Conservation (phyloP, 768 basidiomycete species). For the Cystofilobasidium capitatum region DNA sequence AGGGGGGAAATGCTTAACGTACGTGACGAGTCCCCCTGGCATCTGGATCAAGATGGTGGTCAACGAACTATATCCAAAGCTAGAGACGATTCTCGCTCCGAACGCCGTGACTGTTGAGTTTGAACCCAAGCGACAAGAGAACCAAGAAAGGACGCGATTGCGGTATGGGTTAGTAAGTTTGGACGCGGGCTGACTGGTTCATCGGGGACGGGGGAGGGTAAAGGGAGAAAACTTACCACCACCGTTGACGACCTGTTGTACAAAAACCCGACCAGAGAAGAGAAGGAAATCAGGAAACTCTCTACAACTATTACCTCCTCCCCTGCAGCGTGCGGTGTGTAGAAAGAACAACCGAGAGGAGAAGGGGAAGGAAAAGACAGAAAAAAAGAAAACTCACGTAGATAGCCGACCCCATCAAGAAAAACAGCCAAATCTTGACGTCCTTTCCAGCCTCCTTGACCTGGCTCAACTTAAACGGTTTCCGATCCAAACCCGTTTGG, state of each 20-base stretch:
- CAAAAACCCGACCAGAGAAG: neutral
- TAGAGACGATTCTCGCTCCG: conserved; percentile 39
- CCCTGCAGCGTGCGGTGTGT: neutral
- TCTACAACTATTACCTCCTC: neutral
- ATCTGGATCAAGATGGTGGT: conserved; percentile 35
- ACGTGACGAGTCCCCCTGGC: conserved; percentile 40
- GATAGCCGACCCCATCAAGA: conserved; percentile 38
- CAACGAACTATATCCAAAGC: conserved; percentile 39
- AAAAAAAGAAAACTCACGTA: conserved; percentile 29
- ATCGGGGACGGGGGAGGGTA: neutral
- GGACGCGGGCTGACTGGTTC: neutral
- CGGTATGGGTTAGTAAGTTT: too few species aligned
- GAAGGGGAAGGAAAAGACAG: neutral
- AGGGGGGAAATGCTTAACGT: too few species aligned
- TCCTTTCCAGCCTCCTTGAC: conserved; percentile 37
- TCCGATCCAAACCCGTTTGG: conserved; percentile 25
- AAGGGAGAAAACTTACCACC: too few species aligned
- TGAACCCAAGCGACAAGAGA: too few species aligned
- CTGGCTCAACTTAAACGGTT: conserved; percentile 33
- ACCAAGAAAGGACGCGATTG: neutral
- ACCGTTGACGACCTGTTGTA: conserved; percentile 1
- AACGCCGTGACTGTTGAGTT: conserved; percentile 39
- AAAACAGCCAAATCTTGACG: conserved; percentile 38
- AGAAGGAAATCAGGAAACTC: neutral
- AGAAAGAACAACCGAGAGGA: neutral